Percentiles rank a stretch among this genome's conserved stretches.
Conservation (phyloP, 2,329 filamentous ascomycete species). For the Fusarium coicis region DNA sequence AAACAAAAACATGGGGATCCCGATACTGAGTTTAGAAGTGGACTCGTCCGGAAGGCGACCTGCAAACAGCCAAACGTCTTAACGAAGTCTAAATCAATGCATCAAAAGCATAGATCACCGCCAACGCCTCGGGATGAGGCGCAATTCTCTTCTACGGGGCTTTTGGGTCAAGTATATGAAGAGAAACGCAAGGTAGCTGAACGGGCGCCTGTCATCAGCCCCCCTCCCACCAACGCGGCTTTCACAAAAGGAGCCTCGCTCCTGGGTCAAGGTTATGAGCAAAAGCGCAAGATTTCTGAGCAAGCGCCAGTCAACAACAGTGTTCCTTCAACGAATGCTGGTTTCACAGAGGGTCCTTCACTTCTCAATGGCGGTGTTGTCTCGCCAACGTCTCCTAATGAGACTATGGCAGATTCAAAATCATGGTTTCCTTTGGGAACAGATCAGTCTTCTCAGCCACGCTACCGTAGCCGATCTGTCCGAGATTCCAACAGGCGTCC, state of each 20-base stretch:
- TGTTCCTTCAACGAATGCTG: slow-evolving; percentile 42
- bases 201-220: slow-evolving; percentile 46
- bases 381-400: slow-evolving; percentile 33
- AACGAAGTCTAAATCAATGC: slow-evolving; percentile 44
- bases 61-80: slow-evolving; percentile 16
- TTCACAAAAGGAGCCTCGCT: slow-evolving; percentile 69
- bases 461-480: slow-evolving; percentile 45
- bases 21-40: slow-evolving; percentile 24
- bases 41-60: slow-evolving; percentile 28
- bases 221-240: slow-evolving; percentile 45
- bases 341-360: slow-evolving; percentile 68
- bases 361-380: slow-evolving; percentile 59
- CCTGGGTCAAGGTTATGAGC: slow-evolving; percentile 58
- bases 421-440: slow-evolving; percentile 53
- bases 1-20: slow-evolving; percentile 13
- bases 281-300: slow-evolving; percentile 54
- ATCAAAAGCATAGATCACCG: slow-evolving; percentile 30
- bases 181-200: slow-evolving; percentile 54
- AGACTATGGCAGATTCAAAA: slow-evolving; percentile 44
- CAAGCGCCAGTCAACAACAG: slow-evolving; percentile 45
- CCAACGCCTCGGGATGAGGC: slow-evolving; percentile 43
- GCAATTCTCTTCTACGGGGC: slow-evolving; percentile 62
- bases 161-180: slow-evolving; percentile 62
- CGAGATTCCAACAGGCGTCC: slow-evolving; percentile 33
- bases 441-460: slow-evolving; percentile 48